These are phyloP conservation scores for Talaromyces sp. DNA, from an alignment of 2,329 filamentous ascomycete species.

Conservation along the genomic window DNA sequence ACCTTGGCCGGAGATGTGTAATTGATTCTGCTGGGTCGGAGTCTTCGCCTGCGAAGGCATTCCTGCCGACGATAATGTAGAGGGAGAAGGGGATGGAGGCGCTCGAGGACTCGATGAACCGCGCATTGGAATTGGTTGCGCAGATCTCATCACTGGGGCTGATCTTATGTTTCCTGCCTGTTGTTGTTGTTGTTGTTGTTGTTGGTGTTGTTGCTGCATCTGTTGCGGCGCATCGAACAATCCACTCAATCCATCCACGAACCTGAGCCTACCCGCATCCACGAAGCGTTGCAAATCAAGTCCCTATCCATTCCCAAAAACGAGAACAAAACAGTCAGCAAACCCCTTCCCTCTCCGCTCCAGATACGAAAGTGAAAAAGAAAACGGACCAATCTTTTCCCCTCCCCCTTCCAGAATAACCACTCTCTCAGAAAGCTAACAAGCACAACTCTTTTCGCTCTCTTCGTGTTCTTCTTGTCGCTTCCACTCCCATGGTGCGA, in stretches of 20 bases:
- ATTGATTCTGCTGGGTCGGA: conserved; percentile 15
- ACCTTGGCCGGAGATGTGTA: conserved; percentile 27
- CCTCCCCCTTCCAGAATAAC: conserved; percentile 72
- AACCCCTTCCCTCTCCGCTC: background rate
- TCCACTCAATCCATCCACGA: conserved; percentile 69
- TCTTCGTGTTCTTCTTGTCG: background rate
- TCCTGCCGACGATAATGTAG: background rate
- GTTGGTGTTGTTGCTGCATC: background rate
- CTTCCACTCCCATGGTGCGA: background rate
- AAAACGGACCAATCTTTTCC: conserved; percentile 60
- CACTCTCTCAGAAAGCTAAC: conserved; percentile 79
- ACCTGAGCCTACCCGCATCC: conserved; percentile 60
- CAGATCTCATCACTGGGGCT: conserved; percentile 1
- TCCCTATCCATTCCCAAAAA: conserved; percentile 47
- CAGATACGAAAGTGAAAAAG: background rate
- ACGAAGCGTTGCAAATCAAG: conserved; percentile 64
- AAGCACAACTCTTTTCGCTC: conserved; percentile 57
- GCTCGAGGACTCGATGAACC: conserved; percentile 14
- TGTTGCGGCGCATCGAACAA: conserved; percentile 45
- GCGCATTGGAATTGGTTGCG: conserved; percentile 29
- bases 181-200: conserved; percentile 8
- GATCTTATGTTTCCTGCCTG: background rate
- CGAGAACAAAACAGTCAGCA: background rate
- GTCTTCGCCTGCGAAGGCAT: conserved; percentile 3
- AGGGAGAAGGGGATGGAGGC: background rate